Base-by-base conservation (phyloP, 441 rosid species). In the Metrosideros polymorpha region DNA sequence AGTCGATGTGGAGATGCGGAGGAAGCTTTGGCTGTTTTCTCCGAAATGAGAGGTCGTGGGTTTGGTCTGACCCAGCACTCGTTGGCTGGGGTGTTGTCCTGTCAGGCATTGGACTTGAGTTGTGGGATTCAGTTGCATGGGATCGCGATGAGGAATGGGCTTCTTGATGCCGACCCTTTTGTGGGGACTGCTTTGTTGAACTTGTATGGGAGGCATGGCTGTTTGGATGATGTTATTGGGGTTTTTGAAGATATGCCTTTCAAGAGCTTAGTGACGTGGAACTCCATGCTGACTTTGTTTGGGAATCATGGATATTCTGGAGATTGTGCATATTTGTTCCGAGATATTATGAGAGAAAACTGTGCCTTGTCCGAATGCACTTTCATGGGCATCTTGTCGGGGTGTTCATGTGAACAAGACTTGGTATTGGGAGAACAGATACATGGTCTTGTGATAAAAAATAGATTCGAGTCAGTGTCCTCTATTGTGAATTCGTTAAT, bases 241-340 rank as follows among this genome's bases (percentile, higher is more conserved):
- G 93, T 92, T 45, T 96, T 95, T 87, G 93, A 93, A 85, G 92
- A 91, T 89, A 91, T 96, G 96, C 92, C 98, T 9, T 45, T 51
- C 29, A 97, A 92, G 91, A 97, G 92, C 88, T 89, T 91, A 87
- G 93, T 90, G 84, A 96, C 98, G 32, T 96, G 98, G 96, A 97
- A 94, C 89, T 91, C 92, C n/a, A 91, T 97, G 90, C 91, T 94
- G 86, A 91, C 92, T 86, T 85, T 93, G 88, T 90, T 93, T 86
- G 98, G 93, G 42, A 83, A 85, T 66, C 85, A 88, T 87, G 96
- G 96, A 9, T 91, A 84, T 85, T 90, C 88, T n/a, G 87, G 85
- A 87, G 93, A 93, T 63, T 89, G 93, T 83, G 82, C 91, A 86
- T 17, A 52, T 90, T 89, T 90, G 63, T 94, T 96, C 87, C 88